These are phyloP conservation scores for Aspergillus persii DNA, from an alignment of 2,329 filamentous ascomycete species.

Conservation along the genomic window DNA sequence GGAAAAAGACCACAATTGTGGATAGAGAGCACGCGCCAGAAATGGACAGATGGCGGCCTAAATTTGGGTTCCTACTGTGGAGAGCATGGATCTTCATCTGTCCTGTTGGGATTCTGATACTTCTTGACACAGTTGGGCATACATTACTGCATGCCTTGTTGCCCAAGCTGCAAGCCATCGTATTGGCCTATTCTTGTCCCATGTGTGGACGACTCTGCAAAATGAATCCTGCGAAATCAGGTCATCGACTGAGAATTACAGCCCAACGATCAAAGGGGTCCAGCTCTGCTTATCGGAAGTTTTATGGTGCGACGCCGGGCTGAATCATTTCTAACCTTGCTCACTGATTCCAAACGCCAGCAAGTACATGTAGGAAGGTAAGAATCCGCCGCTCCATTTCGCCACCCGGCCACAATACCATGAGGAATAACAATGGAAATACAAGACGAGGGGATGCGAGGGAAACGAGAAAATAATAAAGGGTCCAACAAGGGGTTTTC, in stretches of 20 bases:
- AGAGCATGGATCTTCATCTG: conserved; percentile 18
- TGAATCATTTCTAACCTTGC: background rate
- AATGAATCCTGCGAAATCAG: background rate
- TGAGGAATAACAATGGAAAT: background rate
- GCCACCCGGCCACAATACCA: background rate
- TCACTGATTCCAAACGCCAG: background rate
- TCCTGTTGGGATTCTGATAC: conserved; percentile 10
- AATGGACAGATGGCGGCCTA: conserved; percentile 14
- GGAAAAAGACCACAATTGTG: background rate
- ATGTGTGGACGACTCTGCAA: background rate
- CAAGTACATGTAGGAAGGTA: background rate
- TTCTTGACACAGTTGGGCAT: conserved; percentile 27
- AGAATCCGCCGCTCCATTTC: background rate
- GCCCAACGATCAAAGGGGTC: conserved; percentile 3
- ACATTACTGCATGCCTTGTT: conserved; percentile 24
- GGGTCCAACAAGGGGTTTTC: background rate
- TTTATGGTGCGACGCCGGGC: background rate
- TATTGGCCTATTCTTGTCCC: conserved; percentile 11
- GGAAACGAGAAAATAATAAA: background rate
- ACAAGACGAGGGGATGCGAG: background rate
- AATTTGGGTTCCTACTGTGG: conserved; percentile 16
- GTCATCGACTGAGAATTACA: conserved; percentile 1
- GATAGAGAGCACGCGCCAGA: background rate
- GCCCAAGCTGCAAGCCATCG: conserved; percentile 22
- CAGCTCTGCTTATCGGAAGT: background rate